Evolutionary conservation across 2,329 filamentous ascomycete species (phyloP), one percentile per base, ranked within the genome.

Genomic region (Arthrinium puccinioides): DNA sequence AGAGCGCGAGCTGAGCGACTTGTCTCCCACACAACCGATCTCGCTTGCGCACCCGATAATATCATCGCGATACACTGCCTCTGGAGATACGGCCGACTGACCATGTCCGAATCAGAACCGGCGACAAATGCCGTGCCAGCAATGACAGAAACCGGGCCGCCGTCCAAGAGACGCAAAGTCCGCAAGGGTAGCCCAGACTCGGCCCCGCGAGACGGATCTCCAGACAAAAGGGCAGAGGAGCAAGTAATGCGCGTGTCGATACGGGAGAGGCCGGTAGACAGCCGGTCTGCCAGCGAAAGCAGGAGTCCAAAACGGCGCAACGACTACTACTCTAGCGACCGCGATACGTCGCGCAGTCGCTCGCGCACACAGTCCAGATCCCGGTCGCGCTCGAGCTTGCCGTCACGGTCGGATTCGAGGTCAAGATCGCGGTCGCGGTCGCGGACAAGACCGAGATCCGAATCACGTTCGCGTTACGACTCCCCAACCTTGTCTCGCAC

Each of bases 141-240:
- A 23, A 21, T 24, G 31, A n/a, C 31, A 33, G 20, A 11, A 5
- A 5, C 50, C 10, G 59, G 51, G 21, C 60, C 62, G 13, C 59
- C 61, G 10, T 55, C 61, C 8, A 67, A 68, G 45, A 58, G 64
- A 21, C 62, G 64, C 41, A 61, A 59, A 49, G 54, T 66, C 24
- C 48, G 56, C 42, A 59, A 64, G 34, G 66, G 64, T 38, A 64
- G 59, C 45, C 51, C 55, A 35, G 56, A 54, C 35, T 58, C 61
- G 48, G 62, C 61, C 8, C 60, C 62, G 9, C 56, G 56, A 24
- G 66, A 67, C 49, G 62, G 60, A 41, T 68, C 64, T 23, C 64
- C 72, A 7, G 69, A 74, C 42, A 67, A 2, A 20, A 21, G 23
- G n/a, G 27, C 5, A 23, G 19, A 6, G 42, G 41, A 16, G 41